Evolutionary conservation across 2,329 filamentous ascomycete species (phyloP), one percentile per base, ranked within the genome.

Genomic region (Fusarium tuaranense): DNA sequence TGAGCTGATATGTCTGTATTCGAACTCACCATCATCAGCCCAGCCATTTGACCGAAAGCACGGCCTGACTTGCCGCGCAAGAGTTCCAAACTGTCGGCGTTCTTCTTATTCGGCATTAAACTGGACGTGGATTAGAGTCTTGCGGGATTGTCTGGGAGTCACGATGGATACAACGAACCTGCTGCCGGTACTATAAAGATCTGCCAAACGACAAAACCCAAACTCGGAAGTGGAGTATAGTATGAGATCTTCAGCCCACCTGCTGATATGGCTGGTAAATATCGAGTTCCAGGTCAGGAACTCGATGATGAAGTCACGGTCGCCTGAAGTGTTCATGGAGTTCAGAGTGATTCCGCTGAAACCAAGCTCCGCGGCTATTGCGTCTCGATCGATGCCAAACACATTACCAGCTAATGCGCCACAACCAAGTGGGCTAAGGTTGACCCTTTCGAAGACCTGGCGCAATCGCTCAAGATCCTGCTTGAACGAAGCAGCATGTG

Each of bases 191-290:
- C 48, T 62, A 53, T 80, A 80, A 10, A 51, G 18, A n/a, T 79
- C 77, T 16, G 78, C 75, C 65, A 79, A 27, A 14, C 72, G 72
- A 64, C 27, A 22, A 78, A 80, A 7, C 61, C 73, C 63, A 39
- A 79, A 78, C 63, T 80, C 78, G 14, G 67, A 62, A 13, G 77
- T 76, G 0, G 74, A 76, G 27, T 79, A 80, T 30, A 94, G 88
- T 82, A 94, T 94, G 70, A 95, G 83, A 78, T 95, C 93, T 80
- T 94, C 92, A 10, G 90, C 89, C 90, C 92, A 94, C 69, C 92
- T 90, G 46, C 89, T 92, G 72, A 94, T 87, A 82, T 95, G 93
- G 69, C 88, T 87, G 88, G 92, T 94, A 73, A 94, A 86, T 72
- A 91, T 91, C 25, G 88, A 88, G 16, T 89, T 90, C 91, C 92